Evolutionary conservation across 371 early-diverging fungal genomes (phyloP).

Genomic region (Cladochytrium tenue): DNA sequence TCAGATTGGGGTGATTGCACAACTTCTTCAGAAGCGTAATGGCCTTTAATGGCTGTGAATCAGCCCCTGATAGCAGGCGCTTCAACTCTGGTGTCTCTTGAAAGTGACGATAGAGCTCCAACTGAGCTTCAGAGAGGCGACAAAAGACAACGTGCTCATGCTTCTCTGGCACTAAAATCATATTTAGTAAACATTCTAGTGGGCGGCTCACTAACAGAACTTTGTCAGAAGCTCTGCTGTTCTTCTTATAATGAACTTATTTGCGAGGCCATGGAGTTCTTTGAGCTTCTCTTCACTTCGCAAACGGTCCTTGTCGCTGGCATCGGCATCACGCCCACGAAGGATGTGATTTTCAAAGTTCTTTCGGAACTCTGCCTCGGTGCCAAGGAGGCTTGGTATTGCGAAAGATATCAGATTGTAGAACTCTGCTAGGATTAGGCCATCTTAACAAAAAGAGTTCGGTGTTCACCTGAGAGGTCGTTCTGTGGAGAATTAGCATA

Average conservation of each 20-base stretch:
- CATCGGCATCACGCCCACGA: slow-evolving; percentile 90
- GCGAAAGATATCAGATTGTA: slow-evolving; percentile 92
- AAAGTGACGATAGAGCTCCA: slow-evolving; percentile 79
- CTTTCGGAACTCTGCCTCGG: slow-evolving; percentile 84
- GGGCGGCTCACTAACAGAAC: slow-evolving; percentile 68
- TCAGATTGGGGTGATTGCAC: slow-evolving; percentile 88
- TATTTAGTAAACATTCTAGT: neutral
- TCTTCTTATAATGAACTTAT: slow-evolving; percentile 91
- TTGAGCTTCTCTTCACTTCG: slow-evolving; percentile 81
- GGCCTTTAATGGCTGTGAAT: slow-evolving; percentile 71
- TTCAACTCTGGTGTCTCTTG: slow-evolving; percentile 78
- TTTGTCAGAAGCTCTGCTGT: slow-evolving; percentile 93
- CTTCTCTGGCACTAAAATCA: slow-evolving; percentile 82
- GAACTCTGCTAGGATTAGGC: slow-evolving; percentile 65
- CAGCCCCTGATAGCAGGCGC: slow-evolving; percentile 42
- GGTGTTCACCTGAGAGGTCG: slow-evolving; percentile 73
- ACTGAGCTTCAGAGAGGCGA: slow-evolving; percentile 74
- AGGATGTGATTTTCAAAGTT: slow-evolving; percentile 90
- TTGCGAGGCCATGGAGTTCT: slow-evolving; percentile 83
- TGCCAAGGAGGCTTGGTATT: slow-evolving; percentile 93
- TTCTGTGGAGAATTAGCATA: slow-evolving; percentile 71
- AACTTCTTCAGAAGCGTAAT: slow-evolving; percentile 92
- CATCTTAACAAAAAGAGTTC: too few relatives aligned
- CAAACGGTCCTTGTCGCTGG: slow-evolving; percentile 78
- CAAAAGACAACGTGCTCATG: slow-evolving; percentile 97